These are phyloP conservation scores for Fraxinus baroniana DNA, from an alignment of 305 asterid species.

Conservation along the genomic window DNA sequence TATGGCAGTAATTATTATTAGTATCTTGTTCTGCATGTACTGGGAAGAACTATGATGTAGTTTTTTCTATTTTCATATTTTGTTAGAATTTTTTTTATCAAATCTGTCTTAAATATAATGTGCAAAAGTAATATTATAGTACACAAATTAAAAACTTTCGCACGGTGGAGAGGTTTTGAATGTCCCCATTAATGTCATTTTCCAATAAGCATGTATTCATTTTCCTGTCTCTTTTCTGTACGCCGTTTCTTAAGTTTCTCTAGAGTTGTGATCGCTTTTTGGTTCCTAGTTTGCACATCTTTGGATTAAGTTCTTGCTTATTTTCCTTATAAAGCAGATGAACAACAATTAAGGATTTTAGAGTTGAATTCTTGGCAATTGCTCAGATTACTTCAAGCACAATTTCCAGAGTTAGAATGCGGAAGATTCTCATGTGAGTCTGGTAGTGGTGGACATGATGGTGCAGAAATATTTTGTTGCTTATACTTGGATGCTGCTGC, in stretches of 20 bases:
- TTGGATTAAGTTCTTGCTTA: constrained; percentile 5
- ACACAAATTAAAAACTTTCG: background rate
- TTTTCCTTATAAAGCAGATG: constrained; percentile 47
- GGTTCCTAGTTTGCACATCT: background rate
- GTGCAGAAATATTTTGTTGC: constrained; percentile 65
- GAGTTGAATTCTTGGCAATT: constrained; percentile 89
- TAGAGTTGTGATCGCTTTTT: background rate
- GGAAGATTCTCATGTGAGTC: constrained; percentile 45
- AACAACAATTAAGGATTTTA: constrained; percentile 63
- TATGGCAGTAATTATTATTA: background rate
- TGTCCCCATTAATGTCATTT: background rate
- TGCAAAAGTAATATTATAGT: background rate
- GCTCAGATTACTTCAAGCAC: constrained; percentile 64
- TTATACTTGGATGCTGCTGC: constrained; percentile 54
- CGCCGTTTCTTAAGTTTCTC: background rate
- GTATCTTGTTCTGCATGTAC: background rate
- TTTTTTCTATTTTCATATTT: background rate
- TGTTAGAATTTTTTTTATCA: background rate
- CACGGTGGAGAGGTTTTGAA: background rate
- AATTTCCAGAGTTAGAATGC: constrained; percentile 52
- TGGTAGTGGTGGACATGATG: constrained; percentile 31
- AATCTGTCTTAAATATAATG: background rate
- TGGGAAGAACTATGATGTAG: background rate
- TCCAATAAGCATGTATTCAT: background rate
- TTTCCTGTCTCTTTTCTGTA: background rate